phyloP scores from a whole-genome alignment of 441 rosid species.

The Syzygium syzygioides region DNA sequence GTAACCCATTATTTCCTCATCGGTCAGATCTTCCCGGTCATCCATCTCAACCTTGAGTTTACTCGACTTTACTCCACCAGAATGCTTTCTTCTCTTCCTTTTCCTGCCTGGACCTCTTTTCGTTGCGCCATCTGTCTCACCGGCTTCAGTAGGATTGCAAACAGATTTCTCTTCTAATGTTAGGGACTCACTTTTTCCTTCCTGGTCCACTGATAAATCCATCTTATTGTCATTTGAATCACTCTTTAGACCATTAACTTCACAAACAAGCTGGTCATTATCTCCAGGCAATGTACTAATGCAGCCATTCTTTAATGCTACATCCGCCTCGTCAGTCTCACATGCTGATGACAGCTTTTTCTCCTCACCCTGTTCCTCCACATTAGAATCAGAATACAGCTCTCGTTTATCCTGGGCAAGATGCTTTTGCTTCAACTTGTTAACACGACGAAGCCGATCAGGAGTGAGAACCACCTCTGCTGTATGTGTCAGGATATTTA shows the following conservation, averaged over 20 bases:
- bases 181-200: background rate
- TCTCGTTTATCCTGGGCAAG: slow-evolving; percentile 54
- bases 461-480: slow-evolving; percentile 33
- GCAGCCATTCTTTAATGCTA: background rate
- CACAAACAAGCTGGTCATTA: slow-evolving; percentile 6
- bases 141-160: background rate
- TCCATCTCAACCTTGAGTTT: background rate
- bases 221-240: slow-evolving; percentile 8
- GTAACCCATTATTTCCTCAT: background rate
- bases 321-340: background rate
- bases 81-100: slow-evolving; percentile 1
- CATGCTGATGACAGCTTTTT: background rate
- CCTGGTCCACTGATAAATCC: background rate
- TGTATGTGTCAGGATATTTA: slow-evolving; percentile 61
- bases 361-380: slow-evolving; percentile 1
- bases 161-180: background rate
- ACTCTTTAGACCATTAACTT: slow-evolving; percentile 9
- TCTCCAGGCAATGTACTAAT: background rate
- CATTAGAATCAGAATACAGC: slow-evolving; percentile 21
- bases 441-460: slow-evolving; percentile 7
- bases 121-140: background rate
- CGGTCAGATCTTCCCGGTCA: background rate
- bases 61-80: background rate
- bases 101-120: slow-evolving; percentile 4
- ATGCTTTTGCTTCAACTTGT: slow-evolving; percentile 35